A percentile compares a stretch with the other conserved stretches of the same genome.
Evolutionary conservation across 495 filamentous ascomycete species (phyloP).

Genomic region (Daldinia childiae): DNA sequence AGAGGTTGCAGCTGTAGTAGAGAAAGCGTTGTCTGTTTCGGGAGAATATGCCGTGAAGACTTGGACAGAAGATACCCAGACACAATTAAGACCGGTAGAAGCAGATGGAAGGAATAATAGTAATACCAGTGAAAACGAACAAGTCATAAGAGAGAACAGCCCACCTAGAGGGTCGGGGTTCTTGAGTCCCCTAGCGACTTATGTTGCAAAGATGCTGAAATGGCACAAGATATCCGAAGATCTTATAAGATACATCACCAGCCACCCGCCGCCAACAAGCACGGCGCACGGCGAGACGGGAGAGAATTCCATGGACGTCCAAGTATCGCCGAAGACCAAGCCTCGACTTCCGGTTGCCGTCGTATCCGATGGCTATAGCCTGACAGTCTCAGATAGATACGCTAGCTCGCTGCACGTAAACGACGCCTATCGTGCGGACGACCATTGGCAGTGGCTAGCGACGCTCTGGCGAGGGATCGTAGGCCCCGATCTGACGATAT

Average conservation of each 20-base stretch:
- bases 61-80: conserved; percentile 54
- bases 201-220: conserved; percentile 70
- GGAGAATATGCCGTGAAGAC: conserved; percentile 67
- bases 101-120: conserved; percentile 46
- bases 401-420: conserved; percentile 75
- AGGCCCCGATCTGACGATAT: conserved; percentile 87
- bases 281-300: conserved; percentile 5
- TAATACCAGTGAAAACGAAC: conserved; percentile 23
- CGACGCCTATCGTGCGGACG: conserved; percentile 80
- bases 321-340: conserved; percentile 5
- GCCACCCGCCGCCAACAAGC: conserved; percentile 8
- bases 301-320: conserved; percentile 4
- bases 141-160: conserved; percentile 14
- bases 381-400: conserved; percentile 78
- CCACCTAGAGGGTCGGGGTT: conserved; percentile 12
- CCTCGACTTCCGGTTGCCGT: conserved; percentile 70
- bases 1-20: conserved; percentile 68
- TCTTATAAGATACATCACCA: conserved; percentile 70
- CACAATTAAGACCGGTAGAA: conserved; percentile 44
- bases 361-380: conserved; percentile 73
- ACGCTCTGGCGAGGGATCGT: conserved; percentile 90
- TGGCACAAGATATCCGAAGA: conserved; percentile 78
- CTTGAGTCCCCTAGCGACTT: conserved; percentile 64
- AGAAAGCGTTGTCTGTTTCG: conserved; percentile 65
- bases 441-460: conserved; percentile 99